Evolutionary conservation across 2,329 filamentous ascomycete species (phyloP).

Genomic region (Penicillium frequentans): DNA sequence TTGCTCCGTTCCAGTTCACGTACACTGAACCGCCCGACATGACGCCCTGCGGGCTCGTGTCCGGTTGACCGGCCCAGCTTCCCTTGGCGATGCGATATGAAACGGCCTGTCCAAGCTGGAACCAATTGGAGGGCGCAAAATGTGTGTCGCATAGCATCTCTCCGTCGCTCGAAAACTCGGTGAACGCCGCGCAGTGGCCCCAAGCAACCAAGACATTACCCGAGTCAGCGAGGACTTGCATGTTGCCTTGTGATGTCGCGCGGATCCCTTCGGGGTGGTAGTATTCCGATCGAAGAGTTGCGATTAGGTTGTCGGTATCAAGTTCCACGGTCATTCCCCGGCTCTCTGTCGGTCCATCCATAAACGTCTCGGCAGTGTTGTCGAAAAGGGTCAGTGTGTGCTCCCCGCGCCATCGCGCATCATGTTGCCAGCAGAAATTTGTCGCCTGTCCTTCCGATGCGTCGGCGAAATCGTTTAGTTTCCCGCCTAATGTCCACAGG

Average conservation of each 20-base stretch:
- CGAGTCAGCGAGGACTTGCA: constrained; percentile 41
- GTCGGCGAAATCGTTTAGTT: constrained; percentile 48
- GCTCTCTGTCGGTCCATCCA: constrained; percentile 28
- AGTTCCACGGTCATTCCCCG: constrained; percentile 48
- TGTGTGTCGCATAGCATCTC: constrained; percentile 55
- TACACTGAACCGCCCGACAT: constrained; percentile 34
- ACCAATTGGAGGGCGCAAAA: constrained; percentile 40
- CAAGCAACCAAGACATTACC: constrained; percentile 52
- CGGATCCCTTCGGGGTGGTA: constrained; percentile 40
- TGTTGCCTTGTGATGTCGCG: constrained; percentile 42
- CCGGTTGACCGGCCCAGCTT: constrained; percentile 53
- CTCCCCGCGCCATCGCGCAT: constrained; percentile 43
- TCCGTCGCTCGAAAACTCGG: constrained; percentile 53
- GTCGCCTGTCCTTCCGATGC: constrained; percentile 43
- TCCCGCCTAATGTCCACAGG: constrained; percentile 56
- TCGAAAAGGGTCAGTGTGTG: constrained; percentile 40
- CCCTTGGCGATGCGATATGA: constrained; percentile 58
- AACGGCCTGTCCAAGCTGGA: constrained; percentile 40
- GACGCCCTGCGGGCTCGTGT: constrained; percentile 28
- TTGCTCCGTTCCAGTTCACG: constrained; percentile 51
- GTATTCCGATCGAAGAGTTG: constrained; percentile 39
- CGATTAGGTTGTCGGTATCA: constrained; percentile 41
- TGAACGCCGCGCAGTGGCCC: constrained; percentile 52
- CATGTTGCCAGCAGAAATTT: constrained; percentile 49
- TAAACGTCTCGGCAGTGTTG: constrained; percentile 30